Base-by-base conservation (phyloP, 441 rosid genomes). In the Gossypium gossypioides region DNA sequence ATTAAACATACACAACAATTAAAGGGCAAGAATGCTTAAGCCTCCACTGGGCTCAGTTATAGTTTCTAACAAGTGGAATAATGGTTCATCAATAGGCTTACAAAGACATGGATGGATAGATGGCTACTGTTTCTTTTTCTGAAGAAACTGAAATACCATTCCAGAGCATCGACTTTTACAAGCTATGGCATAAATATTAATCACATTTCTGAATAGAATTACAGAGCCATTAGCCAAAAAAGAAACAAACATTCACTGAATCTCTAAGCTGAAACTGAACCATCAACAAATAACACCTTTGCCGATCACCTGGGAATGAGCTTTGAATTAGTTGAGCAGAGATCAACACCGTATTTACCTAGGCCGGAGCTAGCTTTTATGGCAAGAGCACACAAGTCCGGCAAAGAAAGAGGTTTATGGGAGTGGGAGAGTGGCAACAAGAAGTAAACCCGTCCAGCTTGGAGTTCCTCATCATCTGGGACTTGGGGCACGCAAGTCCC, bases 301-400 rank as follows among this genome's bases (percentile, higher is more conserved):
- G 12, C 54, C 46, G 13, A 19, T 72, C 72, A 54, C 73, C 59
- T 42, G 67, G 22, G 65, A 66, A 22, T 16, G 27, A 55, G 56
- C 24, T 58, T 75, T 8, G 75, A 59, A 51, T 25, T 67, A 8
- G 27, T 1, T 4, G 46, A 54, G 6, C 24, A 29, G 1, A 27
- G 24, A 50, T 68, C 72, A 48, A 65, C 69, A 50, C 19, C 2
- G 27, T 13, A n/a, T 48, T 54, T 46, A 0, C 25, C 19, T 37
- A 51, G 8, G 4, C 75, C 75, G 5, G 76, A 72, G 68, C 76
- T 80, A 4, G 88, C 86, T 71, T 77, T 85, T 0, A 74, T 48
- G 51, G 86, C 88, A 2, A 80, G 73, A 61, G 71, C 25, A n/a
- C 79, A 79, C 60, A 81, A 63, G 52, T 85, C 82, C 5, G 72